Percentiles rank a stretch among this genome's conserved stretches.
phyloP scores from a whole-genome alignment of 228 moss, liverwort and hornwort species.

The Sphagnum magellanicum region DNA sequence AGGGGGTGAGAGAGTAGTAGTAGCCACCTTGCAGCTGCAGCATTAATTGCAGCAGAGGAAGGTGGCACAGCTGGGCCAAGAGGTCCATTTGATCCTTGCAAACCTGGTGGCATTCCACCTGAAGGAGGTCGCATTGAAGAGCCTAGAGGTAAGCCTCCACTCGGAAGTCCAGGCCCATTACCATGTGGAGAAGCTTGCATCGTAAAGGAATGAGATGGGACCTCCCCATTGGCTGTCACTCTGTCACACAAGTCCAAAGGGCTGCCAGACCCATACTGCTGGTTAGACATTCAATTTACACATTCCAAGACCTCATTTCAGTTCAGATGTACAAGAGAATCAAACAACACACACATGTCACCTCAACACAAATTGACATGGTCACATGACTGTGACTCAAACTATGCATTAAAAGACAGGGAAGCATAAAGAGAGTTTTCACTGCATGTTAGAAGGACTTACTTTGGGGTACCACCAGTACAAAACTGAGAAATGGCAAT shows the following conservation, averaged over 20 bases:
- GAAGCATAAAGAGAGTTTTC: neutral
- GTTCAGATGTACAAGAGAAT: neutral
- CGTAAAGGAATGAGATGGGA: constrained; percentile 15
- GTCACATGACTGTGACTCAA: neutral
- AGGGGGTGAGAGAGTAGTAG: too few relatives aligned
- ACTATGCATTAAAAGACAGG: neutral
- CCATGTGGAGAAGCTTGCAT: constrained; percentile 22
- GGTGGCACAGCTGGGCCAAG: constrained; percentile 21
- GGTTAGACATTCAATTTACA: neutral
- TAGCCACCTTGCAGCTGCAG: constrained; percentile 37
- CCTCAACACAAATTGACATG: constrained; percentile 6
- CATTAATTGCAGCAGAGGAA: constrained; percentile 35
- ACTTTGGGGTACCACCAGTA: neutral
- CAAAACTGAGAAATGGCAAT: neutral
- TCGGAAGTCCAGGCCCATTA: constrained; percentile 19
- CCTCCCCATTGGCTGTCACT: constrained; percentile 27
- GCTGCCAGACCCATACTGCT: constrained; percentile 5
- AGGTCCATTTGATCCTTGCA: constrained; percentile 19
- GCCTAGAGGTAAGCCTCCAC: constrained; percentile 14
- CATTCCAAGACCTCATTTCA: neutral
- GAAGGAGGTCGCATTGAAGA: constrained; percentile 24
- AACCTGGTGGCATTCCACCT: constrained; percentile 14
- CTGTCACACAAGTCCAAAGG: constrained; percentile 41
- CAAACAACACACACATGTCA: constrained; percentile 8
- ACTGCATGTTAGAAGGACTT: neutral